Conservation (phyloP, 257 asterid genomes). For the Eustoma russellianum region DNA sequence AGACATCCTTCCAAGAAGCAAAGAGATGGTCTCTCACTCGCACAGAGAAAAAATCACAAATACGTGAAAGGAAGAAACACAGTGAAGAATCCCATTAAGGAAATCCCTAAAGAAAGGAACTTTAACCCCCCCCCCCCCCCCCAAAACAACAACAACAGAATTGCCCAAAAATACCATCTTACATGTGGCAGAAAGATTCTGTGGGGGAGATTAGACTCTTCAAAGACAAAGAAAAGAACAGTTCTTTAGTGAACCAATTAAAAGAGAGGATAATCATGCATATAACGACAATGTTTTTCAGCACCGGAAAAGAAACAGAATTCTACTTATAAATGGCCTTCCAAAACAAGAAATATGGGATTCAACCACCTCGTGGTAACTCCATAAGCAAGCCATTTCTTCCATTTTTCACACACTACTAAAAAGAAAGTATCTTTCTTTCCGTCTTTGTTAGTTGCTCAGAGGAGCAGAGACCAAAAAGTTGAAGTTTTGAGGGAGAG, state of each 20-base stretch:
- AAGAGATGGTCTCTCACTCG: too few relatives aligned
- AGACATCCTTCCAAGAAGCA: too few relatives aligned
- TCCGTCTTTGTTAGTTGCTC: not conserved
- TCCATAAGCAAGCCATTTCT: constrained; percentile 56
- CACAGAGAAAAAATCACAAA: too few relatives aligned
- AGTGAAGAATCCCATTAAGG: not conserved
- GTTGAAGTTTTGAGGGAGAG: constrained; percentile 10
- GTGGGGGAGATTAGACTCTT: too few relatives aligned
- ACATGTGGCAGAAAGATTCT: too few relatives aligned
- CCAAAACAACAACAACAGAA: too few relatives aligned
- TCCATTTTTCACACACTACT: constrained; percentile 28
- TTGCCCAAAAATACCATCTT: too few relatives aligned
- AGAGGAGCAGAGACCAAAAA: constrained; percentile 6
- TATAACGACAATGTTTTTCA: not conserved
- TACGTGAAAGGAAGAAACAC: not conserved
- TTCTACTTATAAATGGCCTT: not conserved
- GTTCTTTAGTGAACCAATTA: too few relatives aligned
- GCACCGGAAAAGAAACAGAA: not conserved
- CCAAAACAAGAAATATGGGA: constrained; percentile 11
- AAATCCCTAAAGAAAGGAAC: not conserved
- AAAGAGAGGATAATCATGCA: too few relatives aligned
- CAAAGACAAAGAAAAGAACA: too few relatives aligned
- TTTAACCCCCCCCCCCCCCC: not conserved
- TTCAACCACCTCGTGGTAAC: constrained; percentile 49
- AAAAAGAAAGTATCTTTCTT: too few relatives aligned